A percentile compares a stretch with the other conserved stretches of the same genome.
These are phyloP conservation scores for Mrakia gelida DNA, from an alignment of 768 basidiomycete species.

Conservation along the genomic window DNA sequence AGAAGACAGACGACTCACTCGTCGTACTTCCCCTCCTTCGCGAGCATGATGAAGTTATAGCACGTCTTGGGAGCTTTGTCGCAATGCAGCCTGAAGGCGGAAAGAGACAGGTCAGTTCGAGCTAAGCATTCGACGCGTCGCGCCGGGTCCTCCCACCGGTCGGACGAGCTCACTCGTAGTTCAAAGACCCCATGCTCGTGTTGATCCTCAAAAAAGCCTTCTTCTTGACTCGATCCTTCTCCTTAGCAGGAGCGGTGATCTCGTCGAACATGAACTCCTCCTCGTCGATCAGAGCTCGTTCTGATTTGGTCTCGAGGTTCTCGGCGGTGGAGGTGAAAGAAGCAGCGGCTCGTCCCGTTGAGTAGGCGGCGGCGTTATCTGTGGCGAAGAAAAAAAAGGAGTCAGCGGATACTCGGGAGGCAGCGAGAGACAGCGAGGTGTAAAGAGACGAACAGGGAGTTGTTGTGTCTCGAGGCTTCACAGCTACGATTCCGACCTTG, in stretches of 20 bases:
- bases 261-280: constrained; percentile 99
- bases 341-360: constrained; percentile 78
- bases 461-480: constrained; percentile 26
- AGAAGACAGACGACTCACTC: constrained; percentile 51
- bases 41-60: constrained; percentile 95
- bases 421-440: not conserved
- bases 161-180: constrained; percentile 64
- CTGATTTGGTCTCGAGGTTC: constrained; percentile 64
- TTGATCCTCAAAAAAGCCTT: constrained; percentile 94
- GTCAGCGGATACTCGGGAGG: not conserved
- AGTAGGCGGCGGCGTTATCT: constrained; percentile 51
- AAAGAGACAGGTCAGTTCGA: too few species aligned
- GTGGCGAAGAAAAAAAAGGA: constrained; percentile 47
- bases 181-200: constrained; percentile 67
- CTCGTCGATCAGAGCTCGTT: constrained; percentile 94
- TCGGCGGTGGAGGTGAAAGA: constrained; percentile 90
- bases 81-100: constrained; percentile 48
- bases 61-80: constrained; percentile 99
- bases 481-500: constrained; percentile 33
- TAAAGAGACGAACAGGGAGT: constrained; percentile 13
- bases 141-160: too few species aligned
- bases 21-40: constrained; percentile 83
- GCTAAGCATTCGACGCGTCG: too few species aligned
- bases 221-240: constrained; percentile 84
- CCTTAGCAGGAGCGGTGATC: constrained; percentile 74